Evolutionary conservation across 805 yeast species (phyloP), one percentile per base, ranked within the genome.

Genomic region (Maudiozyma saulgeensis): DNA sequence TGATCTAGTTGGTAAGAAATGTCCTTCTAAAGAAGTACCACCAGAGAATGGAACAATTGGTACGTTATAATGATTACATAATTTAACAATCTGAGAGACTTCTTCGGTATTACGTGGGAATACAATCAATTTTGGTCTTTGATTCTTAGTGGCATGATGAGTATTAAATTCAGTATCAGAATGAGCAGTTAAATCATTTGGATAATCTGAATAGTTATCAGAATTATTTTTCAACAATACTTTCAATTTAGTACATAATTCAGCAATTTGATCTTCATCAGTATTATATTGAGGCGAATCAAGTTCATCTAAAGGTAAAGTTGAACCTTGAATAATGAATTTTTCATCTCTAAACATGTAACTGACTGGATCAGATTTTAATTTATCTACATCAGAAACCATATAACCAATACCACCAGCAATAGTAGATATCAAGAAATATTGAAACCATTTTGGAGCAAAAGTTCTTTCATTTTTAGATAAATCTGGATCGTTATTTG

Each of bases 11-110:
- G 87, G 82, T 44, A 82, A 72, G 62, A 79, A 82, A 59, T 86
- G 89, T n/a, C 93, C 95, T 63, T 86, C 95, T 40, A 86, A 68
- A 0, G 91, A 82, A 0, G 93, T 80, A 31, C 87, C 87, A 9
- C 93, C 95, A 1, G 87, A 77, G 51, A 68, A 83, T 1, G 93
- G 89, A n/a, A 86, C 80, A 49, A 85, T 79, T 5, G 95, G 91
- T 3, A 86, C 73, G 37, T 64, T 68, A 59, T 78, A 74, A 53
- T 75, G 70, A 58, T 83, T 80, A 49, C 86, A 80, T 6, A 83
- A 68, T 56, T 79, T 79, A 68, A 84, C 67, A 12, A 86, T 73
- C 19, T 69, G 64, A 0, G 87, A 79, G 0, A 86, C 88, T 52
- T 84, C 80, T 51, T 81, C 80, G 0, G 89, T 82, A 51, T 76